Evolutionary conservation across 2,329 filamentous ascomycete genomes (phyloP), one percentile per base, ranked within the genome.

Genomic region (Monilinia polystroma): DNA sequence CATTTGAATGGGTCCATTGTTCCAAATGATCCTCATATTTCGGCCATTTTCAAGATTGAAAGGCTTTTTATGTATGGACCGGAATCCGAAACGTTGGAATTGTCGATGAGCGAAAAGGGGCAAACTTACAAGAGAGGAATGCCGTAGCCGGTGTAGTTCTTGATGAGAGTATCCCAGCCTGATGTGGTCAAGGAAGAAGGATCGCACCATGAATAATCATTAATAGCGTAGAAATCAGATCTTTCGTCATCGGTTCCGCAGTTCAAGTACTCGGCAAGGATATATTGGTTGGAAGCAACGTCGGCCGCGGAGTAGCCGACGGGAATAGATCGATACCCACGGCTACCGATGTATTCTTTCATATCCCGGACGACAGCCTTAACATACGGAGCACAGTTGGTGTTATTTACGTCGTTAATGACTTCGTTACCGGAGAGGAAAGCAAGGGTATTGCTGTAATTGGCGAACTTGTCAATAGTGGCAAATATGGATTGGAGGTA

Each of bases 191-290:
- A 88, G 20, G 80, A 81, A 35, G 84, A 86, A 35, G 83, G 83
- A 74, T 86, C 84, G 73, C 86, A 88, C 85, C 85, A 88, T 3
- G 85, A 87, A 78, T 88, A 88, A 76, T 88, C 85, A 78, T 89
- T 88, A 72, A 87, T 86, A 54, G 83, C 84, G 74, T 86, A 88
- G 80, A 88, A 88, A 76, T 91, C 89, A 72, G 82, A 85, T 70
- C 88, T 85, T 78, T 86, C 84, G 70, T 88, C 83, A 67, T 87
- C 85, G 60, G 83, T 80, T 71, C 89, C 89, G 75, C 89, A 91
- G 82, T 91, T 90, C 84, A 91, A 87, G 81, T 90, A 91, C 63
- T 85, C 76, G 54, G 88, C 88, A 82, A 89, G 88, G 75, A 90
- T 81, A 71, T 85, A 81, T 73, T 88, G 87, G 80, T 90, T 90